A percentile compares a stretch with the other conserved stretches of the same genome.
phyloP scores from a whole-genome alignment of 176 grass and related monocot species.

The Eleusine indica region DNA sequence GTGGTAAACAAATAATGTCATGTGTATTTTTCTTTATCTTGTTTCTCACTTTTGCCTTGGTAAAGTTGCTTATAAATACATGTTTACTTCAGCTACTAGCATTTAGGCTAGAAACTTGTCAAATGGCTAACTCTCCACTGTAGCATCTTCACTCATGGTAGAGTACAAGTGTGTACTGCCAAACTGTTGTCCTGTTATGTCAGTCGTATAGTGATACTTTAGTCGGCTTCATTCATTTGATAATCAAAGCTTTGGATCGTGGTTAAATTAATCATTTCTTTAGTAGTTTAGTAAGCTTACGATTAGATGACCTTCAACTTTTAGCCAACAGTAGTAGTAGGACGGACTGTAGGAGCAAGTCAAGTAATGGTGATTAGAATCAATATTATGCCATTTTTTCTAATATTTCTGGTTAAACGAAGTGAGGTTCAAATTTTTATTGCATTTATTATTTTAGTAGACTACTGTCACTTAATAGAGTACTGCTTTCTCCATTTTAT shows the following conservation, averaged over 20 bases:
- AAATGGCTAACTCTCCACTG: slow-evolving; percentile 35
- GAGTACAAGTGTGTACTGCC: slow-evolving; percentile 25
- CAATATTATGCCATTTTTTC: too few species aligned
- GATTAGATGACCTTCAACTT: not conserved
- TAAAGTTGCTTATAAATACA: not conserved
- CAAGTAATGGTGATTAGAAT: not conserved
- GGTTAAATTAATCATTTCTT: not conserved
- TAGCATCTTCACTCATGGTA: slow-evolving; percentile 26
- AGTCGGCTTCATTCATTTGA: slow-evolving; percentile 4
- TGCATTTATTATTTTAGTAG: not conserved
- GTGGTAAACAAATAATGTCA: not conserved
- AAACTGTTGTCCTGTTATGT: slow-evolving; percentile 45
- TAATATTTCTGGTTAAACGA: slow-evolving; percentile 5
- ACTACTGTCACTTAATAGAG: not conserved
- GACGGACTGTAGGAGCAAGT: not conserved
- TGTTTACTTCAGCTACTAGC: not conserved
- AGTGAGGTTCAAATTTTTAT: not conserved
- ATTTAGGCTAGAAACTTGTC: slow-evolving; percentile 11
- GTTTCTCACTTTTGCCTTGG: not conserved
- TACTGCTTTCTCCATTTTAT: slow-evolving; percentile 12
- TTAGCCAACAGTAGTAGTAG: not conserved
- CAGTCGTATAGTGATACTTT: not conserved
- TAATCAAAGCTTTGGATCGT: not conserved
- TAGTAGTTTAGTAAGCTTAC: slow-evolving; percentile 4
- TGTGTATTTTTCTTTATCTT: slow-evolving; percentile 13